Conservation (phyloP, 2,329 filamentous ascomycete genomes). For the Penicillium brasilianum region DNA sequence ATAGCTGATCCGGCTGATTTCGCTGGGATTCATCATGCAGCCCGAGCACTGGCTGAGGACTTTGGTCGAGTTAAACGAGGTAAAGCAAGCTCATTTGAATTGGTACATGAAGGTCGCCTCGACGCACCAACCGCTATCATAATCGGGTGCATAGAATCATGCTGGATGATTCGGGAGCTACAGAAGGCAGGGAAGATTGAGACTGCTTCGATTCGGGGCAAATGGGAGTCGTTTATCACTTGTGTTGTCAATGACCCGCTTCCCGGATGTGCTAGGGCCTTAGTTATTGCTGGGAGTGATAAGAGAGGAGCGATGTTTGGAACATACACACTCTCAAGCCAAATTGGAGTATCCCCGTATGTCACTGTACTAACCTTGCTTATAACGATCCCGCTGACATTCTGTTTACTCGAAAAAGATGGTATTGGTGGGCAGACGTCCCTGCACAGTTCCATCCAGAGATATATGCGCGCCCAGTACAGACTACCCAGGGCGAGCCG, state of each 20-base stretch:
- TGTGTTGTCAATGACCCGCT: slow-evolving; percentile 63
- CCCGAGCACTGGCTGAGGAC: slow-evolving; percentile 15
- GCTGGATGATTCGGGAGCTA: slow-evolving; percentile 12
- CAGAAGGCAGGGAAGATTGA: slow-evolving; percentile 57
- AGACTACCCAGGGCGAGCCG: slow-evolving; percentile 64
- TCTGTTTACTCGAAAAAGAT: slow-evolving; percentile 35
- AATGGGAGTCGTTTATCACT: slow-evolving; percentile 73
- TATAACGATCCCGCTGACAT: neutral
- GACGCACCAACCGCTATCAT: slow-evolving; percentile 9
- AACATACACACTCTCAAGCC: slow-evolving; percentile 72
- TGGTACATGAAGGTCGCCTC: neutral
- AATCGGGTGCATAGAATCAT: slow-evolving; percentile 20
- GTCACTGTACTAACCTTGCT: neutral
- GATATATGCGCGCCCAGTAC: slow-evolving; percentile 61
- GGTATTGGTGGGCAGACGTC: slow-evolving; percentile 72
- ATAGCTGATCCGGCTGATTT: slow-evolving; percentile 17
- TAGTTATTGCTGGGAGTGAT: slow-evolving; percentile 72
- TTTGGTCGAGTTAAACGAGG: slow-evolving; percentile 18
- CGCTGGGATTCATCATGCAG: slow-evolving; percentile 20
- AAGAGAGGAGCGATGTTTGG: slow-evolving; percentile 71
- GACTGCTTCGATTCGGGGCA: slow-evolving; percentile 60
- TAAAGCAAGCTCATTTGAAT: slow-evolving; percentile 10
- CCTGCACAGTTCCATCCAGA: slow-evolving; percentile 56
- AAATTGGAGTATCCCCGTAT: slow-evolving; percentile 70
- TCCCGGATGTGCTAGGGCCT: slow-evolving; percentile 60